Conservation (phyloP, 139 green algal species). For the Chlamydomonas eustigma region DNA sequence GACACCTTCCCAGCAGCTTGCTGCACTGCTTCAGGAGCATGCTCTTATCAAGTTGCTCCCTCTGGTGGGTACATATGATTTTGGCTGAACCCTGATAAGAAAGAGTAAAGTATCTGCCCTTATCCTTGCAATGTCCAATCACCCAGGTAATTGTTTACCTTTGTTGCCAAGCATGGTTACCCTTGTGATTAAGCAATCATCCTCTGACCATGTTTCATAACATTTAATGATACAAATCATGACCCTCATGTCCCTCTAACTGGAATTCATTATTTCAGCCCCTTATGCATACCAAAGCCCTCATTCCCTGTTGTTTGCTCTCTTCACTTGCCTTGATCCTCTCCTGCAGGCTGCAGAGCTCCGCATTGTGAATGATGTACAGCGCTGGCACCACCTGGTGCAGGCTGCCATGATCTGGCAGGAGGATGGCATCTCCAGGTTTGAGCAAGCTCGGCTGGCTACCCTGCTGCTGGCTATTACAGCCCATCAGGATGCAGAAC, state of each 20-base stretch:
- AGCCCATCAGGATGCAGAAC: slow-evolving; percentile 5
- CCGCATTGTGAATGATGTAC: slow-evolving; percentile 7
- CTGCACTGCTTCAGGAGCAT: slow-evolving; percentile 12
- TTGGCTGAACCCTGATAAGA: too few relatives aligned
- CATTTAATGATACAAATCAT: too few relatives aligned
- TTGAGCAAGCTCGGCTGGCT: slow-evolving; percentile 15
- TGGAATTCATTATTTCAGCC: too few relatives aligned
- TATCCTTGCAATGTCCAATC: too few relatives aligned
- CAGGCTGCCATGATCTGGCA: not conserved
- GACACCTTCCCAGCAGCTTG: not conserved
- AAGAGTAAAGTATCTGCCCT: too few relatives aligned
- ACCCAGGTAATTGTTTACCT: too few relatives aligned
- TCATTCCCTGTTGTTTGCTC: not conserved
- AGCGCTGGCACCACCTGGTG: slow-evolving; percentile 18
- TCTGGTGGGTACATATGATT: not conserved
- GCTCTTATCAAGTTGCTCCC: slow-evolving; percentile 24
- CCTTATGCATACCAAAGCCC: not conserved
- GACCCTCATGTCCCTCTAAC: too few relatives aligned
- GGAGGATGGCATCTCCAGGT: not conserved
- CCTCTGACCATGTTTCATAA: too few relatives aligned
- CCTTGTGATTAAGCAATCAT: too few relatives aligned
- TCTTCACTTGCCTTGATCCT: not conserved
- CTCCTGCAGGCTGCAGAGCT: slow-evolving; percentile 21
- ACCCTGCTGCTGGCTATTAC: slow-evolving; percentile 7
- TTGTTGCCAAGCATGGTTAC: too few relatives aligned